phyloP scores from a whole-genome alignment of 2,329 filamentous ascomycete genomes.

The Pyrenophora teres region DNA sequence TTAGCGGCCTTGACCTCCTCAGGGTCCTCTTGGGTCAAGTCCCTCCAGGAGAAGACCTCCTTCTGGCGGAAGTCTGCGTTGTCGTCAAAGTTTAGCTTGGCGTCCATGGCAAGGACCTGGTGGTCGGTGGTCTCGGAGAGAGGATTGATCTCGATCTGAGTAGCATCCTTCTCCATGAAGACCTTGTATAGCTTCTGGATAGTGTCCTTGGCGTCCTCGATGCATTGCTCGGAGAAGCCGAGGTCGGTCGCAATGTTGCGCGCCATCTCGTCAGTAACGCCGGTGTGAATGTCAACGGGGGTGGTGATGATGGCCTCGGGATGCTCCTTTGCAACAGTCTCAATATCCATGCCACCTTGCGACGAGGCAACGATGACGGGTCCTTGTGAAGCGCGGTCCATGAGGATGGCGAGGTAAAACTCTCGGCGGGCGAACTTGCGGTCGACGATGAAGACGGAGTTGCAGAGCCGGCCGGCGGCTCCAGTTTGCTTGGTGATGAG shows the following conservation, averaged over 20 bases:
- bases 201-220: conserved; percentile 91
- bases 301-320: conserved; percentile 95
- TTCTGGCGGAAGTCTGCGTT: conserved; percentile 98
- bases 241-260: conserved; percentile 86
- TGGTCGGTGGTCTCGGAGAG: conserved; percentile 98
- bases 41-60: conserved; percentile 92
- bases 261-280: conserved; percentile 95
- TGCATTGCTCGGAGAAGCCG: conserved; percentile 96
- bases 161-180: conserved; percentile 97
- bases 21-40: conserved; percentile 91
- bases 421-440: conserved; percentile 98
- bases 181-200: conserved; percentile 99
- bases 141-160: conserved; percentile 99
- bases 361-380: conserved; percentile 98
- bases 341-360: conserved; percentile 99
- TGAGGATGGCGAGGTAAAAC: conserved; percentile 98
- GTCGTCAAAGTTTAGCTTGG: conserved; percentile 98
- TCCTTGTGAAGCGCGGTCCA: conserved; percentile 89
- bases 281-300: conserved; percentile 88
- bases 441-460: conserved; percentile 98
- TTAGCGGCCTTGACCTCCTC: conserved; percentile 97
- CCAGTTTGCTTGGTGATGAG: conserved; percentile 99
- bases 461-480: conserved; percentile 90
- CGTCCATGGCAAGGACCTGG: conserved; percentile 98
- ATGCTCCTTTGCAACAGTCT: conserved; percentile 96